phyloP scores from a whole-genome alignment of 2,329 filamentous ascomycete species.

The Penicillium corylophilum region DNA sequence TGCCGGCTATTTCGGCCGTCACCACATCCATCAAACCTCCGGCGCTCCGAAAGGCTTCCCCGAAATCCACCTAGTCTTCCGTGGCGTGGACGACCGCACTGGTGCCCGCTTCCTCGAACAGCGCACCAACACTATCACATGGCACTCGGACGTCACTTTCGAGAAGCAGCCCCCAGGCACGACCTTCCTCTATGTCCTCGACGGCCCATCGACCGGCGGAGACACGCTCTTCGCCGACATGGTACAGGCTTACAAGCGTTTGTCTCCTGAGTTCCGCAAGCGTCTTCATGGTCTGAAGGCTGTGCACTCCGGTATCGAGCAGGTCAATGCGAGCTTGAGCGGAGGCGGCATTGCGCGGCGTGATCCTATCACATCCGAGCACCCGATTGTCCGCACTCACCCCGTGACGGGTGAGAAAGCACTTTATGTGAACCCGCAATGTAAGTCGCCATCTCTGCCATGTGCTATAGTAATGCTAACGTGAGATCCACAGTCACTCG shows the following conservation, averaged over 20 bases:
- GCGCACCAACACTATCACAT: conserved; percentile 77
- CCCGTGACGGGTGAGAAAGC: conserved; percentile 81
- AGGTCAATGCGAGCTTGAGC: conserved; percentile 67
- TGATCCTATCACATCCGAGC: conserved; percentile 70
- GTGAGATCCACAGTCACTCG: conserved; percentile 61
- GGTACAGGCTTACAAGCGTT: conserved; percentile 74
- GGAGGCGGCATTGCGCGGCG: conserved; percentile 70
- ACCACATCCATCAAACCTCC: conserved; percentile 78
- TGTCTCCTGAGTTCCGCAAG: conserved; percentile 76
- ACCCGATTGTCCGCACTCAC: conserved; percentile 79
- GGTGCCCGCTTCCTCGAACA: conserved; percentile 63
- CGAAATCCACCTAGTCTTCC: conserved; percentile 76
- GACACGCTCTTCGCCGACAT: conserved; percentile 82
- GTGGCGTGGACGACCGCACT: conserved; percentile 63
- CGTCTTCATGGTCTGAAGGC: conserved; percentile 77
- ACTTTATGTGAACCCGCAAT: conserved; percentile 79
- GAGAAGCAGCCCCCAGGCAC: conserved; percentile 86
- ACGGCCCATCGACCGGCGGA: conserved; percentile 74
- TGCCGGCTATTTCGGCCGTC: conserved; percentile 74
- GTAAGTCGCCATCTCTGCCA: conserved; percentile 47
- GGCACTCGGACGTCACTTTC: conserved; percentile 88
- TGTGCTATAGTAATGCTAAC: not conserved
- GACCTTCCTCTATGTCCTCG: conserved; percentile 85
- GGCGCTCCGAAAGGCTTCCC: conserved; percentile 72
- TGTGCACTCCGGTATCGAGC: conserved; percentile 78